Evolutionary conservation across 2,329 filamentous ascomycete genomes (phyloP).

Genomic region (Talaromyces sp.): DNA sequence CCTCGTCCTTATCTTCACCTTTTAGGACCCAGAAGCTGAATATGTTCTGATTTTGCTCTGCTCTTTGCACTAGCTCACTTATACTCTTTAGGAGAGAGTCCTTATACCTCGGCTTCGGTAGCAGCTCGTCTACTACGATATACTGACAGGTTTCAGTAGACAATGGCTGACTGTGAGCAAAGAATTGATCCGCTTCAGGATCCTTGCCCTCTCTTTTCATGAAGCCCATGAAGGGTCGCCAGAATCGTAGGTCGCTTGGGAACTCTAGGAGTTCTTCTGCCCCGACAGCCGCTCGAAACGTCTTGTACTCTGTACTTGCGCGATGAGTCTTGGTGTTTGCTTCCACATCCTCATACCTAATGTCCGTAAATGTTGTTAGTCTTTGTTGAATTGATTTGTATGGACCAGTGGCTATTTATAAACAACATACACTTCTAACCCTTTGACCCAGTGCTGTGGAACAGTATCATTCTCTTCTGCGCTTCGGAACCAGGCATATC

Average conservation of each 20-base stretch:
- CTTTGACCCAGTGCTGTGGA: conserved; percentile 10
- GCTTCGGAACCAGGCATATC: conserved; percentile 14
- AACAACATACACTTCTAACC: not conserved
- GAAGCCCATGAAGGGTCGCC: not conserved
- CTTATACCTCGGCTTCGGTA: not conserved
- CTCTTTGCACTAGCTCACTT: not conserved
- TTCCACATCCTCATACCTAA: not conserved
- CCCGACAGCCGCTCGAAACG: not conserved
- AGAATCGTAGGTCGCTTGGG: not conserved
- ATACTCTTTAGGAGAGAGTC: not conserved
- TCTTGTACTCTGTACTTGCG: not conserved
- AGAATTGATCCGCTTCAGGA: not conserved
- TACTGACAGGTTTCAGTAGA: not conserved
- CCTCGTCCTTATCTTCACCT: not conserved
- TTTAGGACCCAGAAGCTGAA: not conserved
- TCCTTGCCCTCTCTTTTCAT: not conserved
- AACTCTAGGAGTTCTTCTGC: not conserved
- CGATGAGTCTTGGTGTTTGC: not conserved
- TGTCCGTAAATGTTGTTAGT: not conserved
- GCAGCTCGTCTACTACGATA: not conserved
- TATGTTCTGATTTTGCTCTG: not conserved
- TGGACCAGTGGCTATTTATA: not conserved
- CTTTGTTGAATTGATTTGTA: not conserved
- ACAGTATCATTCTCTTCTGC: conserved; percentile 13
- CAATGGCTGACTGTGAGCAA: not conserved